phyloP scores from a whole-genome alignment of 2,329 filamentous ascomycete genomes.

The Dactylellina parvicollis region DNA sequence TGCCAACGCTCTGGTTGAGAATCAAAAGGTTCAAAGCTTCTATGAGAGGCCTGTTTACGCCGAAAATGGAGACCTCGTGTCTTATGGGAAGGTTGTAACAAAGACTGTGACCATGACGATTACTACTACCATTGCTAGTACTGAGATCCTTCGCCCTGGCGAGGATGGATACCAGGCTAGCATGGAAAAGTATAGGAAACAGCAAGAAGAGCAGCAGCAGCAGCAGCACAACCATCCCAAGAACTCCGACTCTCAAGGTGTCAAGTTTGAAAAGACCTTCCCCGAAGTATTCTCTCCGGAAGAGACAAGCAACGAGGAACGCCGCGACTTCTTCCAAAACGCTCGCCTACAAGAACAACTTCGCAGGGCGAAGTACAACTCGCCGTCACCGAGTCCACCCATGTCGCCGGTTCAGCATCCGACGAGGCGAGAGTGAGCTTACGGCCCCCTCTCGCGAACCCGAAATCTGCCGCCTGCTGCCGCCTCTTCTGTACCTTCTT shows the following conservation, averaged over 20 bases:
- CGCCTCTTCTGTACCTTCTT: conserved; percentile 3
- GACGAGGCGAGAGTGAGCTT: conserved; percentile 43
- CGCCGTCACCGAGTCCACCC: conserved; percentile 48
- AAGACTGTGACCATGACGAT: conserved; percentile 58
- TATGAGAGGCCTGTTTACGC: conserved; percentile 57
- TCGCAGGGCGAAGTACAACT: conserved; percentile 47
- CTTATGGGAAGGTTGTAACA: conserved; percentile 57
- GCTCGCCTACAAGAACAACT: conserved; percentile 51
- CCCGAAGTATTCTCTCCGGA: conserved; percentile 43
- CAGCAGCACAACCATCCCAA: conserved; percentile 29
- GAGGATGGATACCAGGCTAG: conserved; percentile 56
- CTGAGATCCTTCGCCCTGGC: conserved; percentile 57
- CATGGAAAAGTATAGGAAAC: conserved; percentile 55
- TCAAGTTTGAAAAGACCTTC: conserved; percentile 37
- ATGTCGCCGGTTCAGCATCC: conserved; percentile 28
- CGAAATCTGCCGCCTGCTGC: neutral
- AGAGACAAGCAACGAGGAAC: conserved; percentile 40
- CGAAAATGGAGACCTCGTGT: conserved; percentile 49
- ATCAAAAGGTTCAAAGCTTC: conserved; percentile 57
- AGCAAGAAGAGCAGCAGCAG: conserved; percentile 51
- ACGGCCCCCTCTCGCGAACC: neutral
- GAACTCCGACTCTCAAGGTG: conserved; percentile 27
- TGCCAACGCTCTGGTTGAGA: conserved; percentile 56
- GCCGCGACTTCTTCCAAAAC: conserved; percentile 48
- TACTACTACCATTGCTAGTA: conserved; percentile 58